Base-by-base conservation (phyloP, 2,329 filamentous ascomycete species). In the Aotearoamyces nothofagi region DNA sequence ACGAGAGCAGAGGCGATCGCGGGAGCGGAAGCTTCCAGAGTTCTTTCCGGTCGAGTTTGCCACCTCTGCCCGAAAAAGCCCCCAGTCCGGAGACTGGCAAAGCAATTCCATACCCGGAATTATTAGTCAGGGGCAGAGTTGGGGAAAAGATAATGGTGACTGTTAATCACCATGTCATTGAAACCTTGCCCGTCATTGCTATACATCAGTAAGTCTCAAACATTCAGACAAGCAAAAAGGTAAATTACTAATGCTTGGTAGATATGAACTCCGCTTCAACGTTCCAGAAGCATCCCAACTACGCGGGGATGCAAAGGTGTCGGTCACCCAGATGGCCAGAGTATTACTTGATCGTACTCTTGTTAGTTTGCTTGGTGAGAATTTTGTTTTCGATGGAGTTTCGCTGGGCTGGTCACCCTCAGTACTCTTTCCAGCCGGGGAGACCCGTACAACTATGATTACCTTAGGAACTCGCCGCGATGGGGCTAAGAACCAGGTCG, bases 11-110 rank as follows among this genome's bases (percentile, higher is more conserved):
- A n/a, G n/a, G n/a, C n/a, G n/a, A n/a, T n/a, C n/a, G n/a, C n/a
- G n/a, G n/a, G n/a, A n/a, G n/a, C n/a, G n/a, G n/a, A n/a, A n/a
- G n/a, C n/a, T n/a, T n/a, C n/a, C n/a, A n/a, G n/a, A n/a, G n/a
- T n/a, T n/a, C n/a, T n/a, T n/a, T n/a, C n/a, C n/a, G n/a, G n/a
- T 28, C 43, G 30, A 15, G 42, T 8, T 12, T 31, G 1, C 29
- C 29, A 4, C 15, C 16, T 3, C 14, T 31, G 4, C 29, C 29
- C 10, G 22, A 5, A 3, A 5, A 30, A 9, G 31, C 27, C 9
- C 31, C 31, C 2, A 30, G 17, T 3, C 26, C 31, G 2, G 9
- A 13, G 7, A 22, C 17, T 5, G 31, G 19, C 13, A 12, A 17
- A 9, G 5, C 14, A 3, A n/a, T 30, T 2, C 19, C 19, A 5